Conservation (phyloP, 192 early-diverging fungal species). For the Backusella sp. region DNA sequence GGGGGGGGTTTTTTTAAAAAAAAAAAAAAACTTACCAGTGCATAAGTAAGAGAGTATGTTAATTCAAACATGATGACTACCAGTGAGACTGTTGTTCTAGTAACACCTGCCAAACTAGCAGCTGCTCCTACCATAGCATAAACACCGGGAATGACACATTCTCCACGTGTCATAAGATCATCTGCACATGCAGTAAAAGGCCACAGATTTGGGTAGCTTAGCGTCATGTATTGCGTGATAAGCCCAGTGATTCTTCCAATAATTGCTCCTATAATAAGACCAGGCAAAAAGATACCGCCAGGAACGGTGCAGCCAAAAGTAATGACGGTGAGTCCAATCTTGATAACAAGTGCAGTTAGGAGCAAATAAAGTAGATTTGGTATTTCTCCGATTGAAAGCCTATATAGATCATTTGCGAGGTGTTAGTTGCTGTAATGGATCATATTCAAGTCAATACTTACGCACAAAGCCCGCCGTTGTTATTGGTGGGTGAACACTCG, state of each 20-base stretch:
- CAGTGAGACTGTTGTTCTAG: conserved; percentile 83
- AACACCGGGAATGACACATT: conserved; percentile 90
- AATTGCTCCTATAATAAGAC: conserved; percentile 91
- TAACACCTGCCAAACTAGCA: conserved; percentile 83
- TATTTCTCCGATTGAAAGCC: conserved; percentile 37
- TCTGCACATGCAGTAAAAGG: conserved; percentile 78
- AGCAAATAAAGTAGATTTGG: conserved; percentile 52
- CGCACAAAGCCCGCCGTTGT: conserved; percentile 57
- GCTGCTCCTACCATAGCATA: conserved; percentile 96
- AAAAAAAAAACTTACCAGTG: conserved; percentile 42
- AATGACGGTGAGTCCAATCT: conserved; percentile 61
- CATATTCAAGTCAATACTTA: conserved; percentile 32
- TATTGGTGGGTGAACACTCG: conserved; percentile 68
- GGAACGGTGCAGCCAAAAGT: conserved; percentile 79
- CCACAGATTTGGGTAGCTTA: conserved; percentile 57
- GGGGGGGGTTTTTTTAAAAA: background rate
- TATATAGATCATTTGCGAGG: background rate
- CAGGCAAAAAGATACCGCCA: conserved; percentile 92
- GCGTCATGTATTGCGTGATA: conserved; percentile 61
- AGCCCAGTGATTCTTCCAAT: conserved; percentile 91
- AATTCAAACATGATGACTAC: conserved; percentile 99
- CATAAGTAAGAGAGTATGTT: conserved; percentile 91
- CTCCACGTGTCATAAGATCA: conserved; percentile 50
- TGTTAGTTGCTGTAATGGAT: background rate
- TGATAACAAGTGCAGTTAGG: conserved; percentile 57